Base-by-base conservation (phyloP, 2,329 filamentous ascomycete genomes). In the Zymoseptoria ardabiliae region DNA sequence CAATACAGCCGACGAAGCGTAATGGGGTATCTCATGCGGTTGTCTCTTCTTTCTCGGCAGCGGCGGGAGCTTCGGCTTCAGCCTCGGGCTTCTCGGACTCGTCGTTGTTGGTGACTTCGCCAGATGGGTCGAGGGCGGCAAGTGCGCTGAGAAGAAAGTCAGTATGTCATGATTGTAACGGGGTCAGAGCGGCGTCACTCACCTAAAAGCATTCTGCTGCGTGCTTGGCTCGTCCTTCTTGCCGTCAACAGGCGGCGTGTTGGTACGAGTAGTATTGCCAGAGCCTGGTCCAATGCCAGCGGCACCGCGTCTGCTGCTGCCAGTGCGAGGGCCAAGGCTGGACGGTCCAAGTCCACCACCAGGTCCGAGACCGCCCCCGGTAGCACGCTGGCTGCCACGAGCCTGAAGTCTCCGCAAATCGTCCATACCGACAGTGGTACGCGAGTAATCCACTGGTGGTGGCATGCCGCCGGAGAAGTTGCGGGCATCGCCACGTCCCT, bases 181-280 rank as follows among this genome's bases (percentile, higher is more conserved):
- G 28, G 8, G 54, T 20, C 1, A n/a, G 9, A 2, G 25, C 56
- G 23, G 21, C 20, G n/a, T 41, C 63, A 68, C 88, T 82, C 85
- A 97, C 92, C 91, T 93, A 80, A 96, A 99, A 68, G 92, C 88
- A 80, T 99, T 99, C 67, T 87, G 85, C 71, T 76, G 73, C 30
- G 89, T 89, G 61, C 85, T 87, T 66, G 85, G 80, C 74, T 87
- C 85, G 63, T 81, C 80, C 68, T 83, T 80, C 70, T 81, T 81
- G 69, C 84, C 83, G 69, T 81, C 79, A 22, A 81, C 80, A 52
- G 91, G 89, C 58, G 92, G 92, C 54, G 93, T 97, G 69, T 89
- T 90, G 58, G 91, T 95, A 67, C 94, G 87, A 61, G 92, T 97
- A 58, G 91, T 95, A 66, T 87, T 85, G 68, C 85, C 89, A 62